Conservation (phyloP, 2,329 filamentous ascomycete genomes). For the Fusarium sp. region DNA sequence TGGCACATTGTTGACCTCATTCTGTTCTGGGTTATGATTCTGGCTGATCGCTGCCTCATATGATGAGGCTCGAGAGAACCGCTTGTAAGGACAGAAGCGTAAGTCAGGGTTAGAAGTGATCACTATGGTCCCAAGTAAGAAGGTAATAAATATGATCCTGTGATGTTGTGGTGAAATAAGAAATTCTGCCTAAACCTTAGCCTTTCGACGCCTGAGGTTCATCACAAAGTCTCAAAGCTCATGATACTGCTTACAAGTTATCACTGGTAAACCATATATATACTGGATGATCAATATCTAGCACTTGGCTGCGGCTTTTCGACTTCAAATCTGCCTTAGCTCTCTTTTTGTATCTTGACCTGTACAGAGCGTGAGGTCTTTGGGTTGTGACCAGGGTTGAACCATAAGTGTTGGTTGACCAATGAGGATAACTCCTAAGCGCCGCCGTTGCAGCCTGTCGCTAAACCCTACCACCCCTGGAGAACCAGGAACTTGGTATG, state of each 20-base stretch:
- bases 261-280: neutral
- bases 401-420: conserved; percentile 31
- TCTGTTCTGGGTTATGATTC: neutral
- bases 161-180: neutral
- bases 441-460: conserved; percentile 47
- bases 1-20: neutral
- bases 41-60: neutral
- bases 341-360: neutral
- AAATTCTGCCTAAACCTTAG: neutral
- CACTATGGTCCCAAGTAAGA: neutral
- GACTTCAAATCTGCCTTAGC: neutral
- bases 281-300: neutral
- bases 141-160: neutral
- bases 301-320: neutral
- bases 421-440: conserved; percentile 47
- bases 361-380: conserved; percentile 23
- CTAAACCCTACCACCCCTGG: conserved; percentile 41
- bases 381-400: conserved; percentile 43
- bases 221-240: neutral
- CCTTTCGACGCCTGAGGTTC: neutral
- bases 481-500: conserved; percentile 31
- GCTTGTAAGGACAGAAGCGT: neutral
- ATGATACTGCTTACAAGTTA: neutral
- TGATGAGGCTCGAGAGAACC: neutral
- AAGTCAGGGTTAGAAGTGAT: neutral